A percentile compares a stretch with the other conserved stretches of the same genome.
phyloP scores from a whole-genome alignment of 139 green algal genomes.

The Pedinophyceae sp. region DNA sequence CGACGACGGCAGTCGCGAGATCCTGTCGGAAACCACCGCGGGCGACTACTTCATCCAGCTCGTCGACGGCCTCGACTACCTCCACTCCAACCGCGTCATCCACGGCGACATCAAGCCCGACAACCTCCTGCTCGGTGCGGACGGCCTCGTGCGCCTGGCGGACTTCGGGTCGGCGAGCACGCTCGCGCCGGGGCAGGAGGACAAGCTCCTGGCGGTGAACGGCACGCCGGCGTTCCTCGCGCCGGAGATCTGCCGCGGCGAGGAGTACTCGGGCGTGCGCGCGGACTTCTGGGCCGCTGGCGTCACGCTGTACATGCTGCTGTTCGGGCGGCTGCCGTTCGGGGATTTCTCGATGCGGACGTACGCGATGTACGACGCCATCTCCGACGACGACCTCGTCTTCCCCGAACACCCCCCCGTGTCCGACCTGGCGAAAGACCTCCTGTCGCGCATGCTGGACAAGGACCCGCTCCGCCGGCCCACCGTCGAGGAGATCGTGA shows the following conservation, averaged over 20 bases:
- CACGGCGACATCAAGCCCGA: slow-evolving; percentile 77
- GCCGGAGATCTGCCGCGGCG: slow-evolving; percentile 26
- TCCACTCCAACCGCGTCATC: slow-evolving; percentile 59
- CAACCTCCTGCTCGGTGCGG: slow-evolving; percentile 54
- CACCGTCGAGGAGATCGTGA: too few relatives aligned
- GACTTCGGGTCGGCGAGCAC: slow-evolving; percentile 73
- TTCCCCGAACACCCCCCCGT: slow-evolving; percentile 37
- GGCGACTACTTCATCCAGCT: neutral
- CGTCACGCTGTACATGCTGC: slow-evolving; percentile 60
- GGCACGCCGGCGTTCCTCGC: slow-evolving; percentile 55
- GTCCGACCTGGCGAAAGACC: slow-evolving; percentile 29
- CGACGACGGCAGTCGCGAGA: too few relatives aligned
- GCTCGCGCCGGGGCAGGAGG: neutral
- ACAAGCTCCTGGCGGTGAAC: slow-evolving; percentile 28
- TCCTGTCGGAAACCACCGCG: neutral
- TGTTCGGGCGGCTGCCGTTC: slow-evolving; percentile 66
- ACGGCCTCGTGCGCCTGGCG: slow-evolving; percentile 35
- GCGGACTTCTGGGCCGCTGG: slow-evolving; percentile 69
- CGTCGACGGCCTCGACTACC: slow-evolving; percentile 48
- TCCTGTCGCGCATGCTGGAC: slow-evolving; percentile 47
- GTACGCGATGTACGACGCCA: neutral
- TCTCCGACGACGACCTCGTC: slow-evolving; percentile 26
- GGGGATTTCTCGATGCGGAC: neutral
- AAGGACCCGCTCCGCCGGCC: slow-evolving; percentile 33
- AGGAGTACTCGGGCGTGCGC: slow-evolving; percentile 31